phyloP scores from a whole-genome alignment of 805 yeast genomes.

The Kazachstania taianensis region DNA sequence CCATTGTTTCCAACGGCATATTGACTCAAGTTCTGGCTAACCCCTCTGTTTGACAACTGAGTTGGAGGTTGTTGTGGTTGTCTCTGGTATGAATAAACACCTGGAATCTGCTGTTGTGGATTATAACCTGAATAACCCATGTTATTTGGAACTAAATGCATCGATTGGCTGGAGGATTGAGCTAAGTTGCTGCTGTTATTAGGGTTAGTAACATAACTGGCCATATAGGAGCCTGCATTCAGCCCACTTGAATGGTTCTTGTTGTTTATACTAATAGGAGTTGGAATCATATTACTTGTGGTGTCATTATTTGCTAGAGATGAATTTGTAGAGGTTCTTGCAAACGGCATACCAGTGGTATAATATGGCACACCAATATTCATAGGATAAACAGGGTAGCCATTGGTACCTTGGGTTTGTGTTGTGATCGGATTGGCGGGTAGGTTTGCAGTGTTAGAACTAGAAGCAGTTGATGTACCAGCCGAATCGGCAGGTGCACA shows the following conservation, averaged over 20 bases:
- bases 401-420: constrained; percentile 1
- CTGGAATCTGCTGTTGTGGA: background rate
- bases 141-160: background rate
- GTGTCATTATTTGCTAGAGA: background rate
- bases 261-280: constrained; percentile 4
- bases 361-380: constrained; percentile 10
- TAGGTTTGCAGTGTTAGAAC: background rate
- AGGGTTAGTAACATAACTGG: background rate
- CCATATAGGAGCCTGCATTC: constrained; percentile 1
- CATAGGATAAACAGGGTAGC: constrained; percentile 6
- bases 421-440: constrained; percentile 2
- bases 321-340: background rate
- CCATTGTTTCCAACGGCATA: constrained; percentile 3
- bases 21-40: constrained; percentile 5
- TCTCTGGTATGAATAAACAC: constrained; percentile 3
- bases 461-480: constrained; percentile 2
- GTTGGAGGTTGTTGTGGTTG: constrained; percentile 6
- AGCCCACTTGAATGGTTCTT: constrained; percentile 2
- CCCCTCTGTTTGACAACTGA: too few species aligned
- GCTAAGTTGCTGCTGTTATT: too few species aligned
- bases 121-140: background rate
- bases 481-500: constrained; percentile 2
- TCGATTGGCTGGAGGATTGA: constrained; percentile 1
- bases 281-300: constrained; percentile 3
- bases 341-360: background rate